Conservation (phyloP, 108 stramenopile genomes). For the Cyclotella distinguenda region DNA sequence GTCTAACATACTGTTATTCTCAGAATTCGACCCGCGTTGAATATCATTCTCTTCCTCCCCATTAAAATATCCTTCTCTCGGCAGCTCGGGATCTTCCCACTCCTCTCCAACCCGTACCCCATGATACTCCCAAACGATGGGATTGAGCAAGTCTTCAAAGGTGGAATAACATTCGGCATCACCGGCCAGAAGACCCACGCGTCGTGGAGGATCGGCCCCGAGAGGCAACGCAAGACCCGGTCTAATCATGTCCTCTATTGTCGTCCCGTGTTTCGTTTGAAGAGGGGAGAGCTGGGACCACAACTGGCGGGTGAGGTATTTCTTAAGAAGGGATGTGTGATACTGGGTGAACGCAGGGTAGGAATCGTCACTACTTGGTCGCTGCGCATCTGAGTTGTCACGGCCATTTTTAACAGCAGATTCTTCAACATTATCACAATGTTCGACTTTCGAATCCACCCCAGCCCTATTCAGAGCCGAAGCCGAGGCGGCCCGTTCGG, state of each 20-base stretch:
- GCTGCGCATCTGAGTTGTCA: no score
- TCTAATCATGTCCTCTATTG: conserved; percentile 70
- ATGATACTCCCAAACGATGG: conserved; percentile 78
- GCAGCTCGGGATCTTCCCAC: conserved; percentile 47
- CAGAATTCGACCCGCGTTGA: neutral
- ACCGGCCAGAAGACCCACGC: conserved; percentile 78
- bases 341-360: conserved; percentile 44
- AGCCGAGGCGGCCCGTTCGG: no score
- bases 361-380: conserved; percentile 25
- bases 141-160: conserved; percentile 75
- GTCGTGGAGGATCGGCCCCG: conserved; percentile 83
- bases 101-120: conserved; percentile 17
- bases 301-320: conserved; percentile 69
- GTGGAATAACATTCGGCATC: conserved; percentile 85
- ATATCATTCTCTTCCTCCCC: conserved; percentile 7
- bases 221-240: conserved; percentile 62
- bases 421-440: no score
- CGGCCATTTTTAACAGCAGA: no score
- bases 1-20: neutral
- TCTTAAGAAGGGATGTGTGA: conserved; percentile 58
- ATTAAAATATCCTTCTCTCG: conserved; percentile 30
- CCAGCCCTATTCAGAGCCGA: no score
- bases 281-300: conserved; percentile 56
- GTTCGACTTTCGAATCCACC: no score
- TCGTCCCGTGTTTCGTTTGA: conserved; percentile 56